These are phyloP conservation scores for Aspergillus terreus DNA, from an alignment of 2,329 filamentous ascomycete genomes.

Conservation along the genomic window DNA sequence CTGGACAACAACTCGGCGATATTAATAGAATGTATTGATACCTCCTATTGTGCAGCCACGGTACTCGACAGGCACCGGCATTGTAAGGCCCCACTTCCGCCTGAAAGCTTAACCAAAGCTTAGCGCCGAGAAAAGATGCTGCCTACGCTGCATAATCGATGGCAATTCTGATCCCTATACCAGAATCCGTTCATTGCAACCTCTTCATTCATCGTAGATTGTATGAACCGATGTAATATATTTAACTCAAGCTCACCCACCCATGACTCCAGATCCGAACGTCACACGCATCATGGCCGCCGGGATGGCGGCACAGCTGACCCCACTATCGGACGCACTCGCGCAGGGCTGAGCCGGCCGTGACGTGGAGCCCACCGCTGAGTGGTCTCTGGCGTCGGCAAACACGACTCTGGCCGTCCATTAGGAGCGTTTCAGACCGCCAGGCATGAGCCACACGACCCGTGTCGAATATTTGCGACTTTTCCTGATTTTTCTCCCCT, in stretches of 20 bases:
- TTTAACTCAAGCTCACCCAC: background rate
- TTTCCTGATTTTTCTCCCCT: background rate
- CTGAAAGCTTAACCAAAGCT: background rate
- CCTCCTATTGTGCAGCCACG: background rate
- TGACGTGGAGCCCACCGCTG: background rate
- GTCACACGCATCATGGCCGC: background rate
- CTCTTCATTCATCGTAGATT: background rate
- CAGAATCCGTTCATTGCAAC: too few relatives aligned
- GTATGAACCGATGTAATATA: background rate
- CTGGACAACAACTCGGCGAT: background rate
- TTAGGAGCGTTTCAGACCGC: too few relatives aligned
- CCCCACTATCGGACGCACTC: background rate
- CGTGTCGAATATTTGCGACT: background rate
- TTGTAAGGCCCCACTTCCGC: background rate
- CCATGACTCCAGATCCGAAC: background rate
- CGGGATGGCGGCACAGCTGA: background rate
- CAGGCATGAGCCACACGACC: background rate
- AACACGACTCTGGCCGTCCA: background rate
- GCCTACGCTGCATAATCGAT: background rate
- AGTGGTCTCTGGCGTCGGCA: background rate
- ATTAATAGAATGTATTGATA: background rate
- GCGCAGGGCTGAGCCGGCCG: background rate
- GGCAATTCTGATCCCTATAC: background rate
- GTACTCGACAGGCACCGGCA: background rate
- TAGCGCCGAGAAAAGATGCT: background rate